These are phyloP conservation scores for Neltuma alba DNA, from an alignment of 306 rosid genomes.

Conservation along the genomic window DNA sequence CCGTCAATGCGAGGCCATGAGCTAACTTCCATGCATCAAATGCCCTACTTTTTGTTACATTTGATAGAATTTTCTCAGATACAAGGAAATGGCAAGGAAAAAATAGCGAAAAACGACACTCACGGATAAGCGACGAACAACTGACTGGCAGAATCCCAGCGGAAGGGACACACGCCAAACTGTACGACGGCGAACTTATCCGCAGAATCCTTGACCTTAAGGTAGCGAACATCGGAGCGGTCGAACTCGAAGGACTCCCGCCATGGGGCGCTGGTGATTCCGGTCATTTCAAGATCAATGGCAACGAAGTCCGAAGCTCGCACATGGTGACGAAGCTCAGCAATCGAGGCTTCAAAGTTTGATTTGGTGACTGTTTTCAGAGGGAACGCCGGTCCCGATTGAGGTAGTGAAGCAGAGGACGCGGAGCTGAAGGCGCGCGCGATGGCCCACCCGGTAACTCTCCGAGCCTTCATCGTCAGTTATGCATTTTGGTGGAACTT, in stretches of 20 bases:
- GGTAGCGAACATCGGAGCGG: constrained; percentile 84
- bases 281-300: constrained; percentile 95
- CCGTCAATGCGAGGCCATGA: not conserved
- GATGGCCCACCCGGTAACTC: constrained; percentile 35
- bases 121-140: constrained; percentile 85
- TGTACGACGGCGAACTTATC: constrained; percentile 86
- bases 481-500: constrained; percentile 12
- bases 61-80: not conserved
- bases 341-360: constrained; percentile 71
- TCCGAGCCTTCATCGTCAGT: constrained; percentile 37
- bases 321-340: constrained; percentile 71
- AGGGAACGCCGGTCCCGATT: constrained; percentile 51
- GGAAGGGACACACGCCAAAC: constrained; percentile 91
- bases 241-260: constrained; percentile 82
- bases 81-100: not conserved
- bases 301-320: constrained; percentile 84
- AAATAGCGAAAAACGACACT: not conserved
- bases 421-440: constrained; percentile 54
- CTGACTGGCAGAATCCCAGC: constrained; percentile 69
- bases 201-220: constrained; percentile 87
- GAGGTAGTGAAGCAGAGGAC: constrained; percentile 33
- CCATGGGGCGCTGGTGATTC: constrained; percentile 94
- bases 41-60: not conserved
- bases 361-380: constrained; percentile 72
- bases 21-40: not conserved